These are phyloP conservation scores for Oxyria digyna DNA, from an alignment of 148 eudicot genomes.

Conservation along the genomic window DNA sequence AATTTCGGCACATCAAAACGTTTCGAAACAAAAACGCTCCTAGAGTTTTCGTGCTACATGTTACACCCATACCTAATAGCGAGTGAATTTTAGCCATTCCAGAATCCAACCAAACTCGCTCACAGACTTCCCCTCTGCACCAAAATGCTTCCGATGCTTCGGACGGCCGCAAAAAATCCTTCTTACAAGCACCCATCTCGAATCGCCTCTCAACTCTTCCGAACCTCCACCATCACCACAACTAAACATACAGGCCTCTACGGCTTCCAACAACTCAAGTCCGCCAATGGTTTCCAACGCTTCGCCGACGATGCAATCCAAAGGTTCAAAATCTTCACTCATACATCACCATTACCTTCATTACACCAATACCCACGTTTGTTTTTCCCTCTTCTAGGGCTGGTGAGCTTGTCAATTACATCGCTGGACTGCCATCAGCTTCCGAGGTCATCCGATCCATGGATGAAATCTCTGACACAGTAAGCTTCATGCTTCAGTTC, in stretches of 20 bases:
- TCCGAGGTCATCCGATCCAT: conserved; percentile 56
- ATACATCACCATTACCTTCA: neutral
- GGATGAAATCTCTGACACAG: conserved; percentile 92
- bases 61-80: no score
- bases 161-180: neutral
- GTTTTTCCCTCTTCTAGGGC: conserved; percentile 34
- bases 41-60: no score
- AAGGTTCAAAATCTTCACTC: conserved; percentile 24
- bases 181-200: conserved; percentile 8
- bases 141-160: neutral
- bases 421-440: conserved; percentile 60
- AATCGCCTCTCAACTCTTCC: conserved; percentile 10
- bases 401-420: conserved; percentile 64
- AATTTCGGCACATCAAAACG: no score
- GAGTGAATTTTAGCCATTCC: no score
- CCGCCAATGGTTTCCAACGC: conserved; percentile 67
- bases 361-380: neutral
- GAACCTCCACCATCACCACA: conserved; percentile 28
- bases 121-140: neutral
- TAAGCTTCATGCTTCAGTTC: conserved; percentile 10
- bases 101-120: no score
- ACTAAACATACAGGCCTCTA: conserved; percentile 57
- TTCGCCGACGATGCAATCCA: conserved; percentile 83
- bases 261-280: conserved; percentile 59
- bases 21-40: no score